Evolutionary conservation across 805 yeast species (phyloP).

Genomic region (Tetrapisispora namnaoensis): DNA sequence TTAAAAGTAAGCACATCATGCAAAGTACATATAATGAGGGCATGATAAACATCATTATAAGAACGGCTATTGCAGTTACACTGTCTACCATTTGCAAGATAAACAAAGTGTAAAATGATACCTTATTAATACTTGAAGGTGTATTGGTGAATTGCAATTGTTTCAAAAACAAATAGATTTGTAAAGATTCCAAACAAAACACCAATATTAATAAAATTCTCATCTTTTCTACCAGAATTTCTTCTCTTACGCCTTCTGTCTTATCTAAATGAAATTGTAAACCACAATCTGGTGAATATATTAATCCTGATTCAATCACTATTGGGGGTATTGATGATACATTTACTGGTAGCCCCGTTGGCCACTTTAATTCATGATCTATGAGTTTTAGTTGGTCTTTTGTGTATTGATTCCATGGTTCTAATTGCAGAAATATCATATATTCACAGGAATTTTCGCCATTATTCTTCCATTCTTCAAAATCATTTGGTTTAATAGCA

Average conservation of each 20-base stretch:
- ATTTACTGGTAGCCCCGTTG: slow-evolving; percentile 70
- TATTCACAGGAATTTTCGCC: slow-evolving; percentile 53
- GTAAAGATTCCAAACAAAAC: slow-evolving; percentile 37
- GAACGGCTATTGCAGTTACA: slow-evolving; percentile 49
- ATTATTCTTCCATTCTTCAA: slow-evolving; percentile 24
- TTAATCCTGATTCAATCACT: slow-evolving; percentile 42
- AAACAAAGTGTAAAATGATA: slow-evolving; percentile 61
- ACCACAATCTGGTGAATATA: slow-evolving; percentile 90
- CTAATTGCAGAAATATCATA: slow-evolving; percentile 56
- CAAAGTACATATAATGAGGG: slow-evolving; percentile 55
- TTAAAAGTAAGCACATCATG: slow-evolving; percentile 57
- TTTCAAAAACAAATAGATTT: slow-evolving; percentile 47
- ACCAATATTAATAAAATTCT: slow-evolving; percentile 37
- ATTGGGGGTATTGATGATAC: slow-evolving; percentile 43
- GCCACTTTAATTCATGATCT: slow-evolving; percentile 63
- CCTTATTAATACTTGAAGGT: slow-evolving; percentile 67
- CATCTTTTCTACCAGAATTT: slow-evolving; percentile 31
- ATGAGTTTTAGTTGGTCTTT: slow-evolving; percentile 44
- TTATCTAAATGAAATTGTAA: slow-evolving; percentile 34
- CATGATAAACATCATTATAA: slow-evolving; percentile 47
- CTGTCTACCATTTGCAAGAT: slow-evolving; percentile 63
- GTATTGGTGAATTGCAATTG: slow-evolving; percentile 69
- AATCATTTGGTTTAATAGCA: slow-evolving; percentile 37
- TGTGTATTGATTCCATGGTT: slow-evolving; percentile 44
- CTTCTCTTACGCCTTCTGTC: slow-evolving; percentile 48